Base-by-base conservation (phyloP, 1,284 basidiomycete genomes). In the Trichosporon sp. region DNA sequence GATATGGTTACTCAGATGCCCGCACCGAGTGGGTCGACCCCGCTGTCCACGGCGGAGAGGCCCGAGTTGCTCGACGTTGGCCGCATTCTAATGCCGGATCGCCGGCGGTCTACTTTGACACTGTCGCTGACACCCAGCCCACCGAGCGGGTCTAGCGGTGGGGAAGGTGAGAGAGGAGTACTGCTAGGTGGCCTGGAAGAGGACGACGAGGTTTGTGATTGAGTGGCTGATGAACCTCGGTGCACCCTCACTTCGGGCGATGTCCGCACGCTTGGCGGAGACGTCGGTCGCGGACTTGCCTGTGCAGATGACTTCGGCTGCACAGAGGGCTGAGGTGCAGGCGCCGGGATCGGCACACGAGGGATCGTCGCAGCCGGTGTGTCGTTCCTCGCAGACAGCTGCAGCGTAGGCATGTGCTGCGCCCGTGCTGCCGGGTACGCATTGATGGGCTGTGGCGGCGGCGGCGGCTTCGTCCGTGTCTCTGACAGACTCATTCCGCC, bases 361-460 rank as follows among this genome's bases (percentile, higher is more conserved):
- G 72, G 60, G 3, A 70, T 56, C 0, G 64, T 56, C 8, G 65
- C 23, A 1, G 65, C 33, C 11, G 71, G 73, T 2, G 59, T 59
- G 46, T 69, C 68, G 37, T 59, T 46, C 5, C 63, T 46, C 13
- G 54, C 52, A n/a, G 72, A 71, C 23, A 70, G 63, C 13, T 60
- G 57, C 13, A 68, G 56, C 11, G 60, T 34, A 1, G 68, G 62
- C 31, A 65, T 65, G 9, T 58, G n/a, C 16, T 19, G 27, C 16
- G 27, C 16, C 13, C 27, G 25, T 8, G 7, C 49, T 16, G 46
- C 13, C 46, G 49, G 16, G 4, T 8, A 4, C 25, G 25, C 19
- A 3, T n/a, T 14, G 5, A 14, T 33, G 56, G 29, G 23, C n/a
- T n/a, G n/a, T n/a, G 63, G 58, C 13, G 56, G 44, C 33, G 6